Evolutionary conservation across 2,329 filamentous ascomycete genomes (phyloP).

Genomic region (Colletotrichum sansevieriae): DNA sequence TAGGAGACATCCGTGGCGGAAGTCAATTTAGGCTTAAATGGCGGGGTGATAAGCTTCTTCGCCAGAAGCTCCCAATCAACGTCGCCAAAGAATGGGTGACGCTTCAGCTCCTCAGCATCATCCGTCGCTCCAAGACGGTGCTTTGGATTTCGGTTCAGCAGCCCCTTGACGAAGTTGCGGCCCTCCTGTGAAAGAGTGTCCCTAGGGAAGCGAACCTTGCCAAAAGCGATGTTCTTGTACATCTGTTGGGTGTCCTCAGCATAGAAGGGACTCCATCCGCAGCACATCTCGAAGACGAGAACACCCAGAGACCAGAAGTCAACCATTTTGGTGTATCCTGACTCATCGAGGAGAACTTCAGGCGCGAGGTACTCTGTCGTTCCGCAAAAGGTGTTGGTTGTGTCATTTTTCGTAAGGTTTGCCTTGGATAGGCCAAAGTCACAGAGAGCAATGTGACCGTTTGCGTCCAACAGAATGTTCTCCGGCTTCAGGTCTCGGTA

Average conservation of each 20-base stretch:
- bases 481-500: conserved; percentile 98
- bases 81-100: conserved; percentile 93
- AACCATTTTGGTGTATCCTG: conserved; percentile 99
- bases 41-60: conserved; percentile 93
- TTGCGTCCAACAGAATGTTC: conserved; percentile 96
- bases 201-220: conserved; percentile 95
- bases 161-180: conserved; percentile 96
- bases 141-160: conserved; percentile 96
- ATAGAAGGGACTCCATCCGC: conserved; percentile 98
- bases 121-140: conserved; percentile 91
- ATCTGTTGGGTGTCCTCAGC: conserved; percentile 99
- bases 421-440: conserved; percentile 98
- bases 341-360: conserved; percentile 94
- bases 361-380: conserved; percentile 98
- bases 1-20: conserved; percentile 97
- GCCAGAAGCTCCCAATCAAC: conserved; percentile 91
- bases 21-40: conserved; percentile 98
- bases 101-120: conserved; percentile 94
- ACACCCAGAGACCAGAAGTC: conserved; percentile 99
- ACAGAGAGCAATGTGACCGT: conserved; percentile 96
- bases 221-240: conserved; percentile 99
- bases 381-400: conserved; percentile 98
- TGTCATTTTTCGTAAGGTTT: conserved; percentile 96
- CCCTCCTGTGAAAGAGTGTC: conserved; percentile 96
- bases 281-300: conserved; percentile 99